A percentile compares a stretch with the other conserved stretches of the same genome.
Evolutionary conservation across 768 basidiomycete species (phyloP).

Genomic region (Chalciporus pseudorubinellus): DNA sequence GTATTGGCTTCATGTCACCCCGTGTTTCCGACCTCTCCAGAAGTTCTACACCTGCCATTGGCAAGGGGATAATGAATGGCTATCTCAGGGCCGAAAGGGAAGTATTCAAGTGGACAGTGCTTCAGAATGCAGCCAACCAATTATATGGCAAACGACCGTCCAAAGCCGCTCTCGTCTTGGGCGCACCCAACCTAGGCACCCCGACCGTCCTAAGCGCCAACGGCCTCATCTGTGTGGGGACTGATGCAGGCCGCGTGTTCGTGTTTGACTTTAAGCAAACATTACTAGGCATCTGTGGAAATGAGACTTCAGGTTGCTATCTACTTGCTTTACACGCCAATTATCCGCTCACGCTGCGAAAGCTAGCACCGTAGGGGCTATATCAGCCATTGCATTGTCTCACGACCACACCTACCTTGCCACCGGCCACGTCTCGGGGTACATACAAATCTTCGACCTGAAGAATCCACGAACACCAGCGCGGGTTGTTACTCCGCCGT

Average conservation of each 20-base stretch:
- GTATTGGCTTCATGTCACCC: conserved; percentile 48
- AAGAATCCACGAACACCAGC: conserved; percentile 64
- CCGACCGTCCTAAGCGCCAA: conserved; percentile 85
- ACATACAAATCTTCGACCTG: conserved; percentile 85
- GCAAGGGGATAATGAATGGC: conserved; percentile 19
- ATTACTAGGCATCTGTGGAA: conserved; percentile 75
- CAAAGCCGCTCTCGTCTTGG: conserved; percentile 64
- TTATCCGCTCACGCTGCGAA: conserved; percentile 24
- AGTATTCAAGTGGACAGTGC: conserved; percentile 73
- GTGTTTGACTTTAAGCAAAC: conserved; percentile 93
- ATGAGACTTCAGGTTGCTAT: conserved; percentile 56
- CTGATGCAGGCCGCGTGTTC: conserved; percentile 68
- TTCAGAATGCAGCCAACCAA: conserved; percentile 57
- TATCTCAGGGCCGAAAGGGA: conserved; percentile 40
- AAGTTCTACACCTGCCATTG: conserved; percentile 52
- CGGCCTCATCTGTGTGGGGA: conserved; percentile 88
- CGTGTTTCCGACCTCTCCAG: conserved; percentile 72
- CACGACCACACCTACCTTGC: conserved; percentile 93
- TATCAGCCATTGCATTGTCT: conserved; percentile 88
- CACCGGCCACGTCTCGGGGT: conserved; percentile 80
- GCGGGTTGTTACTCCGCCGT: conserved; percentile 68
- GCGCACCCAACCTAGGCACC: conserved; percentile 52
- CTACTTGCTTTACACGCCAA: conserved; percentile 2
- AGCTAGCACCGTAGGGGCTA: conserved; percentile 67
- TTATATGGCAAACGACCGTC: conserved; percentile 51